These are phyloP conservation scores for Entoloma clypeatum DNA, from an alignment of 1,284 basidiomycete species.

Conservation along the genomic window DNA sequence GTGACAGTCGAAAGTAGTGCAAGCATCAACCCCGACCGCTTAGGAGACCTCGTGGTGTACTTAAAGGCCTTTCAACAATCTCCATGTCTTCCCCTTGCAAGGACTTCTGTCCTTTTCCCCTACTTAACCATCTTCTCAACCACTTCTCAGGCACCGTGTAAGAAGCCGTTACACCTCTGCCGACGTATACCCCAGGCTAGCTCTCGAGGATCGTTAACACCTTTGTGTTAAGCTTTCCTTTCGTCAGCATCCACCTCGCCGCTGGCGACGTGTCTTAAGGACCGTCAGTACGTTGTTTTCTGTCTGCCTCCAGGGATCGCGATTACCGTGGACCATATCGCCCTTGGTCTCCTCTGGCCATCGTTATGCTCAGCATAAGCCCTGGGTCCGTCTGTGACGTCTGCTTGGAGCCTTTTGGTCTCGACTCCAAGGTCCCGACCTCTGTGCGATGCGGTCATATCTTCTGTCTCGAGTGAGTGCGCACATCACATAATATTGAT, in stretches of 20 bases:
- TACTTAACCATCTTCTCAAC: slow-evolving; percentile 8
- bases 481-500: slow-evolving; percentile 1
- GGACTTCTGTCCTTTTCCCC: slow-evolving; percentile 29
- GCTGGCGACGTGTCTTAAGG: too few species aligned
- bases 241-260: slow-evolving; percentile 1
- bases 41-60: slow-evolving; percentile 37
- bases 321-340: slow-evolving; percentile 16
- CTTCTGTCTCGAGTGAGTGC: slow-evolving; percentile 44
- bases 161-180: slow-evolving; percentile 16
- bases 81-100: slow-evolving; percentile 29
- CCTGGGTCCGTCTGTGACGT: slow-evolving; percentile 50
- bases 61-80: slow-evolving; percentile 29
- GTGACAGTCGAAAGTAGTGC: slow-evolving; percentile 32
- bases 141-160: slow-evolving; percentile 14
- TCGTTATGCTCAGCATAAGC: slow-evolving; percentile 45
- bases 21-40: slow-evolving; percentile 29
- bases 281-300: too few species aligned
- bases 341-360: slow-evolving; percentile 18
- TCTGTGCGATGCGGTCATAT: slow-evolving; percentile 51
- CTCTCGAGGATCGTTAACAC: slow-evolving; percentile 15
- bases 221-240: slow-evolving; percentile 13
- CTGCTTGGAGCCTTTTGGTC: slow-evolving; percentile 45
- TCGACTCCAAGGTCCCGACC: slow-evolving; percentile 39
- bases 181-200: slow-evolving; percentile 13
- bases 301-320: slow-evolving; percentile 6